Base-by-base conservation (phyloP, 2,329 filamentous ascomycete genomes). In the Penicillium vulpinum region DNA sequence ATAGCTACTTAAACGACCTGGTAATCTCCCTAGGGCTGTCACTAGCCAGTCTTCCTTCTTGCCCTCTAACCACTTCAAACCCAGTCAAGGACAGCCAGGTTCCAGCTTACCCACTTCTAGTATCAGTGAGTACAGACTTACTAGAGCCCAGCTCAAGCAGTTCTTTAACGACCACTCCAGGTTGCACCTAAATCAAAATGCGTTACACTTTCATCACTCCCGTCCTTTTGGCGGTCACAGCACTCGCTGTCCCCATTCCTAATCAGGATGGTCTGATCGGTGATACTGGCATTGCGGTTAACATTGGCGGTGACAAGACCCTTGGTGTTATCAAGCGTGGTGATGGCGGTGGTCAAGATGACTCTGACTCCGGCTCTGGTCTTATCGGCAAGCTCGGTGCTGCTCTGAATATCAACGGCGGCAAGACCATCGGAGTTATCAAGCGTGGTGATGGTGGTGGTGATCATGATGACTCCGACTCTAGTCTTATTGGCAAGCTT, bases 181-280 rank as follows among this genome's bases (percentile, higher is more conserved):
- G 9, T n/a, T 7, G 24, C 21, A 39, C 29, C 13, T 3, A 29
- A 24, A n/a, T 29, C 46, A 51, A 2, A 16, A 53, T 57, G 40
- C 40, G 44, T 13, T 55, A 61, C 56, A 35, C 51, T 39, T 26
- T 58, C 33, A 35, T 57, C 29, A 49, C 39, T 18, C 33, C 48
- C 22, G 13, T 43, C 5, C 35, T 61, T 11, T 51, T 61, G 21
- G 58, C 60, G 5, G 26, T 28, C 1, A 38, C 45, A 2, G 60
- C 31, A 24, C 22, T 51, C 11, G 62, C 60, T 3, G 58, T 29
- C 10, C 58, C 61, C 5, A 16, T 60, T 31, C 24, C 41, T 21
- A 45, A 22, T 0, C 38, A 38, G 15, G 31, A 36, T n/a, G 45
- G 52, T 26, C 16, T 31, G 13, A 18, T 51, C 38, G 39, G 45